Evolutionary conservation across 2,329 filamentous ascomycete species (phyloP), one percentile per base, ranked within the genome.

Genomic region (Neoarthrinium moseri): DNA sequence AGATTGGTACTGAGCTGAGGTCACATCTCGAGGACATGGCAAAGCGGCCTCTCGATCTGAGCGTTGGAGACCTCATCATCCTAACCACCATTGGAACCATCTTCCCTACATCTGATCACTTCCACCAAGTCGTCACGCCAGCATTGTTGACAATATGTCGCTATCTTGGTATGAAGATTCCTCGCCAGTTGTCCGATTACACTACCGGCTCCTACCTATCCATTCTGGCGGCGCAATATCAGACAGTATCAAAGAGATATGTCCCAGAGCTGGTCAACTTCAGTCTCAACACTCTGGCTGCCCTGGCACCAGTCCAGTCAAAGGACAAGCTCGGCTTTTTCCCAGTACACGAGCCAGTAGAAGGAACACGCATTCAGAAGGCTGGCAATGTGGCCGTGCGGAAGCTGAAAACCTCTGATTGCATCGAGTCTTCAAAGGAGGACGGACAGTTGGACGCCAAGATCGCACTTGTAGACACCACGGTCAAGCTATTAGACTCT

Each of bases 71-170:
- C 58, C 69, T 99, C 17, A 70, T 91, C 18, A 70, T 95, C n/a
- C 71, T 99, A 27, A 91, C 89, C 1, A 91, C 89, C 0, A 81
- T 96, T 49, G 83, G 86, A 32, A 84, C 83, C 2, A 87, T 95
- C 43, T 99, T 95, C 60, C 91, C 94, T 4, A 96, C 94, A 0
- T 96, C 91, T 0, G 94, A 99, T 67, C 91, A 97, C 68, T 99
- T 97, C 67, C 94, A 99, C 59, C 87, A 94, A 57, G 89, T 97
- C 27, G 87, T 90, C 32, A 99, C 94, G 2, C 94, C 94, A 2
- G 87, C 92, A 1, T 87, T 90, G 67, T 81, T 96, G 5, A 80
- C 85, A n/a, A 89, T 97, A 66, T 81, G 80, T 11, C 83, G 89
- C 45, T 96, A 88, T 67, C 77, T 99, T 21, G 89, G 87, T 2